Evolutionary conservation across 2,329 filamentous ascomycete species (phyloP).

Genomic region (Talaromyces rugulosus): DNA sequence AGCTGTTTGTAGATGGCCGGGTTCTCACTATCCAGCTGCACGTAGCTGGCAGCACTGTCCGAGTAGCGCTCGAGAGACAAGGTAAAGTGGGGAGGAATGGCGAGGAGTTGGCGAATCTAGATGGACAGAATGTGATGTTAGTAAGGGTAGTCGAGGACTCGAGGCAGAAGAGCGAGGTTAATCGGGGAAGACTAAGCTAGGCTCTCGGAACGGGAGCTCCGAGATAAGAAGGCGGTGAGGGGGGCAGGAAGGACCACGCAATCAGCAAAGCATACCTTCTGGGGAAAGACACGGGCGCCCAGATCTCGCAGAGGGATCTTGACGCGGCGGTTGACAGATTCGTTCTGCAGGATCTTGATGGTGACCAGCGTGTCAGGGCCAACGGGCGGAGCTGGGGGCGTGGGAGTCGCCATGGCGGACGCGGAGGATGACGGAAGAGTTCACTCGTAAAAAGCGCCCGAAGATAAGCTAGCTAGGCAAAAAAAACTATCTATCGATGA

Average conservation of each 20-base stretch:
- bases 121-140: conserved; percentile 3
- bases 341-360: conserved; percentile 78
- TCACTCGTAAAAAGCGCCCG: neutral
- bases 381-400: conserved; percentile 43
- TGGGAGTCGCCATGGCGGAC: conserved; percentile 25
- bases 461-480: neutral
- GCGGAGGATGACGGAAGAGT: neutral
- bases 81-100: conserved; percentile 58
- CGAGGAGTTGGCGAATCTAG: conserved; percentile 67
- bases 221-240: conserved; percentile 19
- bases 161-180: neutral
- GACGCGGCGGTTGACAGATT: conserved; percentile 67
- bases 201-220: conserved; percentile 24
- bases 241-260: neutral
- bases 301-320: conserved; percentile 88
- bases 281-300: conserved; percentile 66
- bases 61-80: conserved; percentile 87
- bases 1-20: conserved; percentile 90
- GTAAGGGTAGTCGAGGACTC: neutral
- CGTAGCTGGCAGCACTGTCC: conserved; percentile 78
- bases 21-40: conserved; percentile 74
- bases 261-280: conserved; percentile 64
- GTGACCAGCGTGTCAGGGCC: conserved; percentile 71
- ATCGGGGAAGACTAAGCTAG: too few species aligned
- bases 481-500: neutral